Evolutionary conservation across 164 flowering plant species (phyloP).

Genomic region (Pachysandra terminalis): DNA sequence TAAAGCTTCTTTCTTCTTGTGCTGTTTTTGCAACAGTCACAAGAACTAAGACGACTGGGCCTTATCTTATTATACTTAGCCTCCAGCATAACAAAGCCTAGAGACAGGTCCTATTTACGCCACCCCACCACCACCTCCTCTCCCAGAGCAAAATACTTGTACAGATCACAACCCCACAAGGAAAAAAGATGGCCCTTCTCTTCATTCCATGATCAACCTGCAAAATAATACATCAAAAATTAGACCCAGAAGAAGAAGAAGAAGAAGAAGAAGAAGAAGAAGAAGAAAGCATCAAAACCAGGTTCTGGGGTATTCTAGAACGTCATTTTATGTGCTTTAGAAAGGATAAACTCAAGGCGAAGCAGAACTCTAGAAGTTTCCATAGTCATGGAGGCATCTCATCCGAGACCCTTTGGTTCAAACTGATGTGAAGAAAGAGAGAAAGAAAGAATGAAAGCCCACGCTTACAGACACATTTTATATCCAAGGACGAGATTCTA

Average conservation of each 20-base stretch:
- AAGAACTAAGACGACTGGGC: conserved; percentile 30
- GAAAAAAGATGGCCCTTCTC: conserved; percentile 12
- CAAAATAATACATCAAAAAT: conserved; percentile 15
- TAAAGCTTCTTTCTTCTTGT: conserved; percentile 50
- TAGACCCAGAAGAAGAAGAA: conserved; percentile 1
- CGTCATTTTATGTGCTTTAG: conserved; percentile 9
- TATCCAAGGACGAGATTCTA: too few species aligned
- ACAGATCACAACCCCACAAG: conserved; percentile 14
- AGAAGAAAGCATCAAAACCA: too few species aligned
- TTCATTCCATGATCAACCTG: conserved; percentile 36
- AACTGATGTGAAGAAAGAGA: too few species aligned
- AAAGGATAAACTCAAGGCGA: too few species aligned
- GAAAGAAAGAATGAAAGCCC: too few species aligned
- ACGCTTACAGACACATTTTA: too few species aligned
- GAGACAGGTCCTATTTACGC: not conserved
- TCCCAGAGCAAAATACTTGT: not conserved
- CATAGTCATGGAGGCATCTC: too few species aligned
- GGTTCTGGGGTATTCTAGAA: conserved; percentile 27
- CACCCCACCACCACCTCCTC: conserved; percentile 4
- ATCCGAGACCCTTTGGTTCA: too few species aligned
- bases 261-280: too few species aligned
- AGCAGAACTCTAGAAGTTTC: too few species aligned
- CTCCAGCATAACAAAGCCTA: conserved; percentile 57
- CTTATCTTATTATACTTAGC: conserved; percentile 31
- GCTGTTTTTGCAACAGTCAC: conserved; percentile 58